Conservation (phyloP, 1,284 basidiomycete species). For the Volvariella volvacea region DNA sequence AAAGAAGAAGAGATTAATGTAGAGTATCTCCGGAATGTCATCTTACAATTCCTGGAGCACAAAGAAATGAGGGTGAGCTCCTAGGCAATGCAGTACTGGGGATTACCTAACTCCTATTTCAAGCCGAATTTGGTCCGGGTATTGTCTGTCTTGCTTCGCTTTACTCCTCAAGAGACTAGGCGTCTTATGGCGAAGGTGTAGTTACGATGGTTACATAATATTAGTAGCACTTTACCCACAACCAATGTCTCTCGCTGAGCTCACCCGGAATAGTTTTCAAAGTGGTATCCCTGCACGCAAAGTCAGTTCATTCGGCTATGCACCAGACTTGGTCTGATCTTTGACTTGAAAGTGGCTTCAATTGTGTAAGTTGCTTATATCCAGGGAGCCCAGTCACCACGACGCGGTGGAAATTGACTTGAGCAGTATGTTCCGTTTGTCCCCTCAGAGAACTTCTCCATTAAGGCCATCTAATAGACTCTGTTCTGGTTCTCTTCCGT, state of each 20-base stretch:
- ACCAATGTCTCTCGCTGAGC: conserved; percentile 55
- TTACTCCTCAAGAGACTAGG: conserved; percentile 90
- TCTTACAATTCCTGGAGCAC: conserved; percentile 72
- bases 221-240: neutral
- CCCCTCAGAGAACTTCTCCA: neutral
- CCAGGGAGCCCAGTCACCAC: conserved; percentile 34
- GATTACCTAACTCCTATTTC: neutral
- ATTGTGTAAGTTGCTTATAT: conserved; percentile 53
- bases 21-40: conserved; percentile 93
- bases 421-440: conserved; percentile 38
- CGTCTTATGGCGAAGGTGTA: conserved; percentile 73
- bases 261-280: conserved; percentile 68
- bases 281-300: conserved; percentile 55
- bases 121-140: conserved; percentile 88
- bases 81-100: too few relatives aligned
- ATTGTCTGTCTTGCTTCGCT: conserved; percentile 83
- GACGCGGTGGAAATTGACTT: conserved; percentile 35
- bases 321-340: neutral
- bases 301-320: conserved; percentile 28
- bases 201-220: neutral
- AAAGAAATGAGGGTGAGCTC: conserved; percentile 34
- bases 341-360: conserved; percentile 47
- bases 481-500: conserved; percentile 57
- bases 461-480: conserved; percentile 35
- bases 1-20: conserved; percentile 85